A percentile compares a stretch with the other conserved stretches of the same genome.
Evolutionary conservation across 2,329 filamentous ascomycete species (phyloP).

Genomic region (Hysterium pulicare): DNA sequence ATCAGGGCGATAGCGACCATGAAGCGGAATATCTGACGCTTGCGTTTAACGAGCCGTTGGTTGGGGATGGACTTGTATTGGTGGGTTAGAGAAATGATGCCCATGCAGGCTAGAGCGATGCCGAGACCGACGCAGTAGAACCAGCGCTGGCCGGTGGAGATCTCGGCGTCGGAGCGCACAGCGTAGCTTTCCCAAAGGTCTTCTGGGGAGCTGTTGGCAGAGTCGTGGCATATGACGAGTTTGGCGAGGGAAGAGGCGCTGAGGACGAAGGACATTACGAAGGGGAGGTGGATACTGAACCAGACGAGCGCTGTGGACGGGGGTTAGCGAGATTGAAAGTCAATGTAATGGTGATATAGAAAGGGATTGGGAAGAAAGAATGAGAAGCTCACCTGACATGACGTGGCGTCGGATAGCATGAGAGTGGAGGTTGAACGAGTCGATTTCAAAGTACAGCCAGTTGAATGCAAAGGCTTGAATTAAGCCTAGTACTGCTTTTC

Average conservation of each 20-base stretch:
- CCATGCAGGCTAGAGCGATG: slow-evolving; percentile 54
- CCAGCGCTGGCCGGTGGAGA: slow-evolving; percentile 55
- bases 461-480: slow-evolving; percentile 59
- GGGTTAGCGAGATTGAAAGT: slow-evolving; percentile 1
- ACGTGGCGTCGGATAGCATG: slow-evolving; percentile 60
- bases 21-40: slow-evolving; percentile 52
- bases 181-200: slow-evolving; percentile 51
- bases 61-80: slow-evolving; percentile 52
- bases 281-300: slow-evolving; percentile 57
- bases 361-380: background rate
- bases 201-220: slow-evolving; percentile 41
- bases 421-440: slow-evolving; percentile 53
- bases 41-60: slow-evolving; percentile 49
- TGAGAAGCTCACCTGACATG: slow-evolving; percentile 36
- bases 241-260: slow-evolving; percentile 57
- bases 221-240: slow-evolving; percentile 58
- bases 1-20: slow-evolving; percentile 52
- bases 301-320: slow-evolving; percentile 48
- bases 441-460: slow-evolving; percentile 64
- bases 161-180: slow-evolving; percentile 47
- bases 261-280: slow-evolving; percentile 62
- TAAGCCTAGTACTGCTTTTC: slow-evolving; percentile 59
- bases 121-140: slow-evolving; percentile 64
- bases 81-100: slow-evolving; percentile 54
- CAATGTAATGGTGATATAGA: background rate